These are phyloP conservation scores for Acanthochlamys bracteata DNA, from an alignment of 106 monocot species.

Conservation along the genomic window DNA sequence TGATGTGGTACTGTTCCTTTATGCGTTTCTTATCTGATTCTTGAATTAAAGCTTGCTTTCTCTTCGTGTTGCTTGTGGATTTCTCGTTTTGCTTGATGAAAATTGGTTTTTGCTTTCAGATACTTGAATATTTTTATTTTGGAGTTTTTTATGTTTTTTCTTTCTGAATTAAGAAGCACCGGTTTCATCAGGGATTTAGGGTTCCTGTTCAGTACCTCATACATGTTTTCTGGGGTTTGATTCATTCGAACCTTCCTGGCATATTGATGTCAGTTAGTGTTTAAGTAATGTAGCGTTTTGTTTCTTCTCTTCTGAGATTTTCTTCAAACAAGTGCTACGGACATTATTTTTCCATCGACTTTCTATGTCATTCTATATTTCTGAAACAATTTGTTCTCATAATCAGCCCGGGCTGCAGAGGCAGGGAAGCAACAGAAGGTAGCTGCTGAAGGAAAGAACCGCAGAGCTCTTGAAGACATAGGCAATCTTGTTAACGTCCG, in stretches of 20 bases:
- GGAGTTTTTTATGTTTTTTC: no score
- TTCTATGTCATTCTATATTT: not conserved
- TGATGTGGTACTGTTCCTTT: no score
- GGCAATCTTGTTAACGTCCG: conserved; percentile 29
- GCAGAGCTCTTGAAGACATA: conserved; percentile 40
- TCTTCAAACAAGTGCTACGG: not conserved
- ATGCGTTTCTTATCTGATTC: no score
- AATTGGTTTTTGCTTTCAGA: no score
- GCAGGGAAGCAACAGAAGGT: conserved; percentile 24
- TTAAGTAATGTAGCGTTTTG: not conserved
- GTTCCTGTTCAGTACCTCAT: not conserved
- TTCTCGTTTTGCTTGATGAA: no score
- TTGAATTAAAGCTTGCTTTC: no score
- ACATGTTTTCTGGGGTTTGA: not conserved
- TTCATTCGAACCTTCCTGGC: not conserved
- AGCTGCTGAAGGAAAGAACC: conserved; percentile 15
- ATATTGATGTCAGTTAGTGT: not conserved
- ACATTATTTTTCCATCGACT: not conserved
- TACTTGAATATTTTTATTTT: no score
- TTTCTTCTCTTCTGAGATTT: not conserved
- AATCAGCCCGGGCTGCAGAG: conserved; percentile 15
- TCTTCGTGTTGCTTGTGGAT: no score
- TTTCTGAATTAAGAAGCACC: no score
- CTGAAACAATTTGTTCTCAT: not conserved
- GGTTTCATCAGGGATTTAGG: no score